Conservation (phyloP, 2,329 filamentous ascomycete genomes). For the Trichoderma aggressivum region DNA sequence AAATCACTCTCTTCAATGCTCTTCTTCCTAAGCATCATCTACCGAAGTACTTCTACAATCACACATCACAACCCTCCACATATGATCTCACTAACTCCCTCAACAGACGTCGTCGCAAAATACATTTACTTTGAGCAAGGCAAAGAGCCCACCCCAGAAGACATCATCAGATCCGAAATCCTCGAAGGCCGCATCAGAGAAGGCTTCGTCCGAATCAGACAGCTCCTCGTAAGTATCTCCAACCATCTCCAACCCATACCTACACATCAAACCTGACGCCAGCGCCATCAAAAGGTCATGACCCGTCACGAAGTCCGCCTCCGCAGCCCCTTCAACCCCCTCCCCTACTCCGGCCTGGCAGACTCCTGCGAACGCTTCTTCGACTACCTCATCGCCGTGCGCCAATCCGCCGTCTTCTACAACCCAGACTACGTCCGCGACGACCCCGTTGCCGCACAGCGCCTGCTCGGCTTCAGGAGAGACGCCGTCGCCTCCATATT, state of each 20-base stretch:
- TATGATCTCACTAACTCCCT: not conserved
- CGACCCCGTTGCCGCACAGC: slow-evolving; percentile 46
- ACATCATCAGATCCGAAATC: slow-evolving; percentile 53
- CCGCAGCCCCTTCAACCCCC: slow-evolving; percentile 53
- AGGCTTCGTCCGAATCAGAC: slow-evolving; percentile 55
- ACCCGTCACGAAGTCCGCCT: slow-evolving; percentile 59
- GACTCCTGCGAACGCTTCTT: slow-evolving; percentile 57
- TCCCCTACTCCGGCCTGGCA: slow-evolving; percentile 55
- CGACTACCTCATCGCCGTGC: slow-evolving; percentile 55
- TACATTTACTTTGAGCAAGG: slow-evolving; percentile 59
- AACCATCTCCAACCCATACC: not conserved
- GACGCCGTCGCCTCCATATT: slow-evolving; percentile 57
- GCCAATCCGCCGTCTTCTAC: slow-evolving; percentile 57
- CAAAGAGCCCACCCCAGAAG: slow-evolving; percentile 48
- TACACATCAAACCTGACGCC: not conserved
- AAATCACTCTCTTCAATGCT: slow-evolving; percentile 55
- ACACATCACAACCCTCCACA: not conserved
- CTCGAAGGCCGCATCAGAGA: slow-evolving; percentile 58
- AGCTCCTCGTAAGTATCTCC: slow-evolving; percentile 43
- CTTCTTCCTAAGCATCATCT: slow-evolving; percentile 56
- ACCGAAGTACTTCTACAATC: slow-evolving; percentile 41
- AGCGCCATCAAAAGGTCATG: slow-evolving; percentile 39
- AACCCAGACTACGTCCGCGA: slow-evolving; percentile 51
- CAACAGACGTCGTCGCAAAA: slow-evolving; percentile 46
- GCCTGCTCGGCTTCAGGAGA: slow-evolving; percentile 49